Evolutionary conservation across 768 basidiomycete species (phyloP), one percentile per base, ranked within the genome.

Genomic region (Pleurotus eryngii): DNA sequence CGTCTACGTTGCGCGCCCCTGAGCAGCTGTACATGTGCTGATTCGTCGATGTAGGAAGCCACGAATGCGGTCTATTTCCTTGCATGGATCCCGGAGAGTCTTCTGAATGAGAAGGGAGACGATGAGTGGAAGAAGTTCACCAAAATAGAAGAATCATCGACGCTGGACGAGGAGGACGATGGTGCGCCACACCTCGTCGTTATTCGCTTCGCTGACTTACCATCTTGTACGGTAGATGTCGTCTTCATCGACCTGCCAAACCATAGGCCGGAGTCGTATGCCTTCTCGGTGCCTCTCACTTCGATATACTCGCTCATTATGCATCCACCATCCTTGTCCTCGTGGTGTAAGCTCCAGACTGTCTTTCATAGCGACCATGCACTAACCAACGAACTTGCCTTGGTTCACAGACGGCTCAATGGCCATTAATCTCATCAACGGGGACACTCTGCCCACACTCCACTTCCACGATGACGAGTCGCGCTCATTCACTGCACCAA

Each of bases 401-500:
- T n/a, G 57, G 47, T 55, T 43, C 48, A 46, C 64, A 95, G 90
- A 95, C 66, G 95, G 95, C 4, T 89, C 90, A 17, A 82, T 95
- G 60, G 90, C 86, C 39, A 84, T 98, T 59, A 96, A 96, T 69
- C 86, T 93, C 57, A 90, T 87, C 61, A 90, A 85, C 62, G 89
- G 90, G 27, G 84, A 88, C 49, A 91, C 94, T 1, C 79, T 97
- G 0, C 92, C 95, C 0, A 92, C 90, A 0, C 81, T 99, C 2
- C 85, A 95, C 71, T 98, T 98, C 71, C 97, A 98, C 70, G 97
- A 98, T 67, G 95, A 98, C 64, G 95, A 98, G 70, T 95, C 94
- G 0, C 83, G 83, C 30, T 95, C 94, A 3, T 84, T 86, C 67
- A 82, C 82, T 2, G 70, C 83, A 53, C 74, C 82, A 66, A 61